Evolutionary conservation across 2,329 filamentous ascomycete species (phyloP).

Genomic region (Lasiodiplodia gonubiensis): DNA sequence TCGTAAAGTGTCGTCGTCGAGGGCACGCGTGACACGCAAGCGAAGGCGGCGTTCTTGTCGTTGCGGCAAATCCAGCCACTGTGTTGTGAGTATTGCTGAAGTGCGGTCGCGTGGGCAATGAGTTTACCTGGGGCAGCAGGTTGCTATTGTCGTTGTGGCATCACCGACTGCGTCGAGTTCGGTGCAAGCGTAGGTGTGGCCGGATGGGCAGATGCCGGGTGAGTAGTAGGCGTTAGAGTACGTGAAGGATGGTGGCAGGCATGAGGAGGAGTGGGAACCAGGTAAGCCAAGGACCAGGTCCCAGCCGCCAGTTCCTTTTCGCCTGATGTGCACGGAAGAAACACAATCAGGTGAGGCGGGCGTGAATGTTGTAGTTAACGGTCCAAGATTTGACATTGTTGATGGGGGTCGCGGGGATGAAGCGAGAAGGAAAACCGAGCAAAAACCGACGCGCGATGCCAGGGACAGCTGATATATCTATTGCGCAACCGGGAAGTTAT

Average conservation of each 20-base stretch:
- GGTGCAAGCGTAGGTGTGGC: not conserved
- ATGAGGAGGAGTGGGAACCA: not conserved
- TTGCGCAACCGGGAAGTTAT: too few species aligned
- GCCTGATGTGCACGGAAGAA: not conserved
- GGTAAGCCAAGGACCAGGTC: not conserved
- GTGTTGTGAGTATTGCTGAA: too few species aligned
- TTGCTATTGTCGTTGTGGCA: not conserved
- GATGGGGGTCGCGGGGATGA: not conserved
- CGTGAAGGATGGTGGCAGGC: not conserved
- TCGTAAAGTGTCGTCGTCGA: too few species aligned
- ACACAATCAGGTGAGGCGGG: not conserved
- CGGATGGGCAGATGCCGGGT: not conserved
- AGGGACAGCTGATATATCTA: too few species aligned
- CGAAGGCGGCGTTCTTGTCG: too few species aligned
- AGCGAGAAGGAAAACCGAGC: too few species aligned
- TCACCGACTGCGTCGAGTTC: not conserved
- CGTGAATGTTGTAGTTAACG: not conserved
- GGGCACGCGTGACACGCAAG: too few species aligned
- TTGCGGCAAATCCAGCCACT: too few species aligned
- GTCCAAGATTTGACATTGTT: not conserved
- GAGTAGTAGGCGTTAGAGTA: not conserved
- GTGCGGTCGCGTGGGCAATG: not conserved
- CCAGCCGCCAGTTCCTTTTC: not conserved
- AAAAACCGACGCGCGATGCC: too few species aligned
- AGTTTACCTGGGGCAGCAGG: not conserved